Evolutionary conservation across 2,329 filamentous ascomycete genomes (phyloP), one percentile per base, ranked within the genome.

Genomic region (Scedosporium boydii): DNA sequence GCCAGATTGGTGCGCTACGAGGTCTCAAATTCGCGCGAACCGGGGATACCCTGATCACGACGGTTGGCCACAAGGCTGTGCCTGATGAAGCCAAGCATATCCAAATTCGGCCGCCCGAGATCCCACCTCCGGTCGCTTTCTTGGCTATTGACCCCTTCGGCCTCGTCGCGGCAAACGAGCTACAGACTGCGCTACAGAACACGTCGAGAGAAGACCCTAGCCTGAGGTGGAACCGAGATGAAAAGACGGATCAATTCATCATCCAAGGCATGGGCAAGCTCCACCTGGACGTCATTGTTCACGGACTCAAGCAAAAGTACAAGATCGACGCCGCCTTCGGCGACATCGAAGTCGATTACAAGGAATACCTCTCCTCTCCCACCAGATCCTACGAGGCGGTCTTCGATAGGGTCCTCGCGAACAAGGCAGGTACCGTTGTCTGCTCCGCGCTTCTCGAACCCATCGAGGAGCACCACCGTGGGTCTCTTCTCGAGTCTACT

Each of bases 231-330:
- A 89, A 82, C 42, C 80, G 90, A 34, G 91, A 98, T 68, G 86
- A 93, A 65, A 95, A 97, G 72, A 93, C 91, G 1, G 95, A 95
- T 1, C 92, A 96, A 70, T 97, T 95, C 57, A 88, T 96, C 38
- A 81, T 99, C 0, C 93, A 93, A 61, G 95, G 95, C 3, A 98
- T 99, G 95, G 95, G 95, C 6, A 91, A 96, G 69, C 82, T 99
- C 29, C 95, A 99, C 74, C 81, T 99, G 0, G 95, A 99, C 69
- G 95, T 99, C 58, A 93, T 93, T 0, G 81, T 91, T 59, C 91
- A 98, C 73, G 85, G 93, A 53, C 84, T 99, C 9, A 86, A 95
- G 66, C 90, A 91, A 60, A 91, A 96, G 70, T 88, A 97, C 76
- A 96, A 95, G 72, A 91, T 82, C 80, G 73, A 96, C 85, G 82